Base-by-base conservation (phyloP, 768 basidiomycete species). In the Pisolithus albus region DNA sequence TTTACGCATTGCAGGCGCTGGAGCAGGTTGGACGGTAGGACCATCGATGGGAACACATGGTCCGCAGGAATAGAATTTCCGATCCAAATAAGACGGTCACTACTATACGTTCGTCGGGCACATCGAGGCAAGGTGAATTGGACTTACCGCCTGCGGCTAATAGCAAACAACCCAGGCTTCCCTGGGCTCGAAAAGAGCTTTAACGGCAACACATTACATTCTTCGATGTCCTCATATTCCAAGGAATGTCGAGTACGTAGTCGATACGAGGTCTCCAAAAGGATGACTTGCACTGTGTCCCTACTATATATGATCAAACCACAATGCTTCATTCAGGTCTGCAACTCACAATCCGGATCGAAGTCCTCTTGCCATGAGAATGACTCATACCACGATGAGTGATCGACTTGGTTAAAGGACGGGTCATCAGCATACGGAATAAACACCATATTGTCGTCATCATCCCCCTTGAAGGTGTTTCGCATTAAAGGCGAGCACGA, bases 381-480 rank as follows among this genome's bases (percentile, higher is more conserved):
- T 2, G 61, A 60, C 8, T 59, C 61, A 61, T 84, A 77, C 5
- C 76, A 70, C 13, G 59, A 48, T 2, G 66, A 58, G 55, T 84
- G 77, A 15, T 47, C 58, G 3, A 42, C 28, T 32, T 62, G 65
- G 46, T 79, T 56, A 55, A 88, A 88, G 0, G 44, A 58, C 3
- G 74, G 72, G 41, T 87, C 84, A 57, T 88, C 84, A 0, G 77
- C 71, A 48, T 79, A 79, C 2, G 84, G 84, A 6, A 85, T 64
- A 61, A 85, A 88, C 2, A 72, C 70, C 72, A 86, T 75, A 19
- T 67, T 63, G 52, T 73, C 69, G 6, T 78, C 67, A 52, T 86
- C 85, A 53, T 86, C 84, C 4, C 80, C 83, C 16, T 70, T 67
- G 42, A 74, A 70, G 15, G 81, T 67, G 43, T 70, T 82, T 43